These are phyloP conservation scores for Boletus rex-veris DNA, from an alignment of 768 basidiomycete species.

Conservation along the genomic window DNA sequence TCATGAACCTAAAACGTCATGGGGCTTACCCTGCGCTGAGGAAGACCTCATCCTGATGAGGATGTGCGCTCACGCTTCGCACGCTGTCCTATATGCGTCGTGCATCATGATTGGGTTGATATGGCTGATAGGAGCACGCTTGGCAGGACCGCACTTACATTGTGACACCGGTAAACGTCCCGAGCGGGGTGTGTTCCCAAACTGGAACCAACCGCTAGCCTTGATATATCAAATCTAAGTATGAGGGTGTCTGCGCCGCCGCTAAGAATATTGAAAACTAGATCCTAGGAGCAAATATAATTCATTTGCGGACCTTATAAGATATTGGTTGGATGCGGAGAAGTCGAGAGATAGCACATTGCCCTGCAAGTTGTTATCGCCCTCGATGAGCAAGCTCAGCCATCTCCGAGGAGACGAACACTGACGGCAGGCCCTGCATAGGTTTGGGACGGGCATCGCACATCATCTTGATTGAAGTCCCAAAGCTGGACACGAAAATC, in stretches of 20 bases:
- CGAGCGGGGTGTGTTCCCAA: conserved; percentile 14
- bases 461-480: conserved; percentile 64
- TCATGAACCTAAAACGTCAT: conserved; percentile 12
- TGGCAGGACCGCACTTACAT: conserved; percentile 20
- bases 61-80: conserved; percentile 62
- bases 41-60: conserved; percentile 63
- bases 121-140: conserved; percentile 19
- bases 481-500: conserved; percentile 57
- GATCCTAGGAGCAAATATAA: conserved; percentile 12
- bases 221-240: conserved; percentile 51
- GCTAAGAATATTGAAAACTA: conserved; percentile 30
- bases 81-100: conserved; percentile 53
- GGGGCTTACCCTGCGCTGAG: conserved; percentile 59
- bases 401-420: conserved; percentile 27
- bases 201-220: conserved; percentile 24
- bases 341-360: conserved; percentile 73
- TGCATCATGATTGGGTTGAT: conserved; percentile 13
- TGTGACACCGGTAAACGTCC: conserved; percentile 31
- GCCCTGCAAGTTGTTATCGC: conserved; percentile 40
- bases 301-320: conserved; percentile 55
- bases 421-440: conserved; percentile 45
- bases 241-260: conserved; percentile 53
- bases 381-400: conserved; percentile 5
- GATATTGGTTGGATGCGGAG: conserved; percentile 59
- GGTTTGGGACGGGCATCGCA: conserved; percentile 39